Evolutionary conservation across 148 eudicot genomes (phyloP).

Genomic region (Persicaria tinctoria): DNA sequence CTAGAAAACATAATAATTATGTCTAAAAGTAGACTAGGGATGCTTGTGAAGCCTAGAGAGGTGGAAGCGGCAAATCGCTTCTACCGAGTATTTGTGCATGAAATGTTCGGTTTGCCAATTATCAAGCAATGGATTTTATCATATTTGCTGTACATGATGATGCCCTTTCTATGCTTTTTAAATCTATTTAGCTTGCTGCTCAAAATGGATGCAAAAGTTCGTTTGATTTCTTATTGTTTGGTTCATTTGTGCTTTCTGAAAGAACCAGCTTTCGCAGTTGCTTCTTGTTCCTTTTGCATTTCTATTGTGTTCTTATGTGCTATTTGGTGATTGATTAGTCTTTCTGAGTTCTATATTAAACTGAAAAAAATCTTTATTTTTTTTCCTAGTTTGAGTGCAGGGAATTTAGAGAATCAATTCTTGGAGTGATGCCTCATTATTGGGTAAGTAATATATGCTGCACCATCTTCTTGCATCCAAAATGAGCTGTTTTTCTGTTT

Average conservation of each 20-base stretch:
- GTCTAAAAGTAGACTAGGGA: too few species aligned
- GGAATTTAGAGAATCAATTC: slow-evolving; percentile 90
- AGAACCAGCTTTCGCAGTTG: background rate
- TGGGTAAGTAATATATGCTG: slow-evolving; percentile 51
- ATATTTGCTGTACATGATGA: background rate
- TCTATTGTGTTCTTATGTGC: background rate
- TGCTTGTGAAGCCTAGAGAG: too few species aligned
- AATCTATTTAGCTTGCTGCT: background rate
- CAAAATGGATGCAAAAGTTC: background rate
- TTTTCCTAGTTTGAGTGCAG: slow-evolving; percentile 79
- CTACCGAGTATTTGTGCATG: background rate
- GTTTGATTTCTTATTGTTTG: background rate
- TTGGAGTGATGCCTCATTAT: slow-evolving; percentile 94
- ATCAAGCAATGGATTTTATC: background rate
- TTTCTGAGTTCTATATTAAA: slow-evolving; percentile 9
- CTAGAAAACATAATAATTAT: too few species aligned
- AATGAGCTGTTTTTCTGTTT: background rate
- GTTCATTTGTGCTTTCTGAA: background rate
- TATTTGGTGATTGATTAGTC: background rate
- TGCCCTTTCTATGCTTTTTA: background rate
- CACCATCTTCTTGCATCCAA: background rate
- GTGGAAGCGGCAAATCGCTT: too few species aligned
- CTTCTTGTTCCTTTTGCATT: background rate
- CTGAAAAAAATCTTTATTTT: slow-evolving; percentile 16
- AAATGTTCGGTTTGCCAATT: background rate